phyloP scores from a whole-genome alignment of 2,329 filamentous ascomycete genomes.

The Sporothrix pallida region DNA sequence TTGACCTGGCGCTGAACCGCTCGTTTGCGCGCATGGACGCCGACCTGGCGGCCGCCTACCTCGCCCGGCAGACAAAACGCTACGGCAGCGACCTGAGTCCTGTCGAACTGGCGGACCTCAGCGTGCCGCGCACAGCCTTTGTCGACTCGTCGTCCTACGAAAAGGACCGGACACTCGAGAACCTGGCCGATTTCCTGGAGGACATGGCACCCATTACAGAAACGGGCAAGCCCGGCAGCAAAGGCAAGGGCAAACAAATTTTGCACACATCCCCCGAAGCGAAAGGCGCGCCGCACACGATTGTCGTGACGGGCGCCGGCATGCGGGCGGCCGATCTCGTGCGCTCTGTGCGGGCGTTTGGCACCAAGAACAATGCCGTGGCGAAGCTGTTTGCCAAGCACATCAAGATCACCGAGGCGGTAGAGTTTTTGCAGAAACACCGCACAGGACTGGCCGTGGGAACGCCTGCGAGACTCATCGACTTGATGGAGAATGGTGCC shows the following conservation, averaged over 20 bases:
- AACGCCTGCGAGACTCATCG: constrained; percentile 81
- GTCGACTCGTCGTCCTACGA: constrained; percentile 74
- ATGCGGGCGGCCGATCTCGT: constrained; percentile 85
- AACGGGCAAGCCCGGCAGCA: constrained; percentile 44
- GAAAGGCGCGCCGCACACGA: constrained; percentile 79
- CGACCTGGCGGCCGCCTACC: constrained; percentile 80
- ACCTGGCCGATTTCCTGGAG: constrained; percentile 81
- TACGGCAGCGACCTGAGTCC: constrained; percentile 82
- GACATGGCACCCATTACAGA: constrained; percentile 61
- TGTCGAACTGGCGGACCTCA: constrained; percentile 82
- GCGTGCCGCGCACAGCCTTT: constrained; percentile 72
- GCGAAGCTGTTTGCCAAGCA: constrained; percentile 98
- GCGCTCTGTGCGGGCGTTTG: constrained; percentile 75
- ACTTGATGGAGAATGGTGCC: constrained; percentile 79
- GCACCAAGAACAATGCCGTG: constrained; percentile 76
- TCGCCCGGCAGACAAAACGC: constrained; percentile 76
- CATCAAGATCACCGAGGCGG: constrained; percentile 90
- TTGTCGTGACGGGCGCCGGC: constrained; percentile 85
- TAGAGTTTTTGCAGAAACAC: constrained; percentile 71
- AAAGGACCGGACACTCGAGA: constrained; percentile 69
- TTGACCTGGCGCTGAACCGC: constrained; percentile 77
- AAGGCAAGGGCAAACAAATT: constrained; percentile 23
- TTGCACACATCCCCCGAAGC: constrained; percentile 61
- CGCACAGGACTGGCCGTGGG: constrained; percentile 88
- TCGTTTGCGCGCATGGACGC: constrained; percentile 83